These are phyloP conservation scores for Solanum bukasovii DNA, from an alignment of 257 asterid species.

Conservation along the genomic window DNA sequence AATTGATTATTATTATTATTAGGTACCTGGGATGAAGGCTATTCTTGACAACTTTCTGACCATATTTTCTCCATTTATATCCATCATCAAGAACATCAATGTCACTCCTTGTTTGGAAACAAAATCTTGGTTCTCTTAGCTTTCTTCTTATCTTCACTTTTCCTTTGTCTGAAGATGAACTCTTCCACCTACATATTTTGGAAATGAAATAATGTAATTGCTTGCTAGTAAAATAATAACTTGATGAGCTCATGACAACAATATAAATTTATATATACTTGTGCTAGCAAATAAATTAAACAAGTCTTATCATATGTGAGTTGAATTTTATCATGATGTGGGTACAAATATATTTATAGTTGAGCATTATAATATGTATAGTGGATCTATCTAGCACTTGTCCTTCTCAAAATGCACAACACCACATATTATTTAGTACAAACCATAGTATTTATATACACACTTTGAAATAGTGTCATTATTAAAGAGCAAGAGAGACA, in stretches of 20 bases:
- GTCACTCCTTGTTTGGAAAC: slow-evolving; percentile 64
- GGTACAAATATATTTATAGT: not conserved
- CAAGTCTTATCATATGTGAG: not conserved
- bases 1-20: not conserved
- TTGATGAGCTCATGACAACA: not conserved
- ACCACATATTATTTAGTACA: not conserved
- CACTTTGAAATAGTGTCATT: not conserved
- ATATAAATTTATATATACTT: not conserved
- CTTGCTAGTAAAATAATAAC: not conserved
- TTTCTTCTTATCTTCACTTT: slow-evolving; percentile 73
- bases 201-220: not conserved
- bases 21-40: slow-evolving; percentile 91
- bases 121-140: slow-evolving; percentile 90
- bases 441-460: not conserved
- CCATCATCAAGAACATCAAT: slow-evolving; percentile 59
- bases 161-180: slow-evolving; percentile 49
- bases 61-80: slow-evolving; percentile 96
- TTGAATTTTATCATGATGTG: not conserved
- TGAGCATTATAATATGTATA: not conserved
- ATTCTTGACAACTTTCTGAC: slow-evolving; percentile 91
- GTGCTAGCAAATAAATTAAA: not conserved
- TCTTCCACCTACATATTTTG: slow-evolving; percentile 55
- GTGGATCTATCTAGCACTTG: slow-evolving; percentile 1
- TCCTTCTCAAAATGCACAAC: slow-evolving; percentile 1
- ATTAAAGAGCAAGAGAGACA: not conserved